These are phyloP conservation scores for Arabidopsis suecica DNA, from an alignment of 345 rosid genomes.

Conservation along the genomic window DNA sequence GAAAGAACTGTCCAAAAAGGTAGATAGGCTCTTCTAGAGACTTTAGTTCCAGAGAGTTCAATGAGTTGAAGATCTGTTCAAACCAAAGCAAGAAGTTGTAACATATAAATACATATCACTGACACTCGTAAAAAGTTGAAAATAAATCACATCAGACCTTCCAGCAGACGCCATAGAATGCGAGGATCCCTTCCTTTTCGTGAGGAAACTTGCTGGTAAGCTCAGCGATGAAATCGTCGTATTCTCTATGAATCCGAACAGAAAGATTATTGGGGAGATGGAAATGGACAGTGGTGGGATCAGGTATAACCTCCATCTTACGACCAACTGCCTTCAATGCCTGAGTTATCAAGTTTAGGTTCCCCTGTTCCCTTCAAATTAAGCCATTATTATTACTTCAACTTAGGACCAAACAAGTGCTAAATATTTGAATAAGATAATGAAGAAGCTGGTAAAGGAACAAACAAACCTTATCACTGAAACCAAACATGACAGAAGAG, in stretches of 20 bases:
- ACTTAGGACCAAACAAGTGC: slow-evolving; percentile 3
- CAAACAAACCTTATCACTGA: slow-evolving; percentile 79
- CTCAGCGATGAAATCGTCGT: slow-evolving; percentile 65
- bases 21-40: slow-evolving; percentile 96
- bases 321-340: slow-evolving; percentile 89
- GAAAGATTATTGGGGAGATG: slow-evolving; percentile 84
- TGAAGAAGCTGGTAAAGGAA: not conserved
- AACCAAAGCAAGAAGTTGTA: not conserved
- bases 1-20: slow-evolving; percentile 93
- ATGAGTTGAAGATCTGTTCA: slow-evolving; percentile 77
- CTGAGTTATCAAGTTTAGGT: slow-evolving; percentile 86
- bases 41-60: slow-evolving; percentile 89
- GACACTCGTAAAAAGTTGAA: slow-evolving; percentile 27
- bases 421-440: not conserved
- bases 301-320: slow-evolving; percentile 90
- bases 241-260: slow-evolving; percentile 77
- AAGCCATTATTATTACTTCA: slow-evolving; percentile 18
- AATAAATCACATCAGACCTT: slow-evolving; percentile 62
- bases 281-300: slow-evolving; percentile 95
- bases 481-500: slow-evolving; percentile 96
- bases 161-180: slow-evolving; percentile 90
- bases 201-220: slow-evolving; percentile 78
- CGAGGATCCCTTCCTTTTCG: slow-evolving; percentile 81
- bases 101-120: not conserved
- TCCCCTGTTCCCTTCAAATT: slow-evolving; percentile 69